A percentile compares a stretch with the other conserved stretches of the same genome.
Evolutionary conservation across 768 basidiomycete genomes (phyloP).

Genomic region (Lactarius evosmus): DNA sequence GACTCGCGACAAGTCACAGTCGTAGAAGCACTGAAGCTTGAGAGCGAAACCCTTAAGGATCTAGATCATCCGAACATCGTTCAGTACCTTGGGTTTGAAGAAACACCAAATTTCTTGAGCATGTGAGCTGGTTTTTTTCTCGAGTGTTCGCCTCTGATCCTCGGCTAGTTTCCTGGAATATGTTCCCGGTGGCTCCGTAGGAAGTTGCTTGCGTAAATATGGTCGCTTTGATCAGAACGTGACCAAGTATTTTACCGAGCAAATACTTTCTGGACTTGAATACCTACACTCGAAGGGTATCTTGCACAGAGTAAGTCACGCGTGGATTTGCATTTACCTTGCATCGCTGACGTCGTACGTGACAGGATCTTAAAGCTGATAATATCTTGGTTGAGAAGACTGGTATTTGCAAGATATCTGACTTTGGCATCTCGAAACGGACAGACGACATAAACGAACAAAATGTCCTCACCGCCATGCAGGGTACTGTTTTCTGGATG

Average conservation of each 20-base stretch:
- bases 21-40: conserved; percentile 89
- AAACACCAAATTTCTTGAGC: conserved; percentile 83
- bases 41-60: conserved; percentile 95
- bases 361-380: conserved; percentile 93
- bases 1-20: conserved; percentile 81
- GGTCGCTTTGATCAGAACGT: conserved; percentile 92
- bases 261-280: conserved; percentile 87
- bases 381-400: conserved; percentile 94
- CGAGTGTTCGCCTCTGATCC: conserved; percentile 6
- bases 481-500: conserved; percentile 99
- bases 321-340: background rate
- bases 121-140: conserved; percentile 57
- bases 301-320: conserved; percentile 72
- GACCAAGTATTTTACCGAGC: conserved; percentile 86
- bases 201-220: conserved; percentile 84
- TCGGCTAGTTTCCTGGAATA: conserved; percentile 89
- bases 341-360: conserved; percentile 13
- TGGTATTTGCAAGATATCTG: conserved; percentile 95
- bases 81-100: conserved; percentile 93
- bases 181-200: conserved; percentile 95
- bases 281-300: conserved; percentile 92
- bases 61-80: conserved; percentile 97
- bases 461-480: conserved; percentile 90
- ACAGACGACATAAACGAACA: conserved; percentile 80
- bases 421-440: conserved; percentile 98